phyloP scores from a whole-genome alignment of 495 filamentous ascomycete genomes.

The Jackrogersella multiformis region DNA sequence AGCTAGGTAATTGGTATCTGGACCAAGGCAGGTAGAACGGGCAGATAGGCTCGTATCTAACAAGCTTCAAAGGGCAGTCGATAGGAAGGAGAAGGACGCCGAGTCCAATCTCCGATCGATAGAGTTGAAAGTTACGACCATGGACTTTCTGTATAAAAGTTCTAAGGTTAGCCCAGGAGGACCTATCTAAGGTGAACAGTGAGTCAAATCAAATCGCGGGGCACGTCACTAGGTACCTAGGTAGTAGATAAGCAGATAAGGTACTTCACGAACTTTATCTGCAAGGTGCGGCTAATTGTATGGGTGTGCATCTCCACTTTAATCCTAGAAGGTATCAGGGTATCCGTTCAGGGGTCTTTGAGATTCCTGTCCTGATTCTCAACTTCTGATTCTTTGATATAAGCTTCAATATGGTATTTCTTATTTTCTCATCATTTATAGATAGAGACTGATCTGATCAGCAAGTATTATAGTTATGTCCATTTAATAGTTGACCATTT shows the following conservation, averaged over 20 bases:
- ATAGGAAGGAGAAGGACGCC: background rate
- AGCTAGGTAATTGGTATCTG: no score
- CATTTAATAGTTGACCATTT: no score
- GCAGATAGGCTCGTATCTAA: no score
- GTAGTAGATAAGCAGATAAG: background rate
- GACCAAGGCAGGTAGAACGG: no score
- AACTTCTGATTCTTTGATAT: background rate
- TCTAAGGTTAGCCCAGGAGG: background rate
- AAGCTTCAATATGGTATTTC: background rate
- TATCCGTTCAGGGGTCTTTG: background rate
- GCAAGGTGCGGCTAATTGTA: conserved; percentile 35
- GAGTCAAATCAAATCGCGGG: conserved; percentile 45
- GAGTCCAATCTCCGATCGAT: background rate
- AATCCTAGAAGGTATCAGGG: conserved; percentile 1
- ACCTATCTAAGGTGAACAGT: background rate
- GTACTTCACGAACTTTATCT: conserved; percentile 17
- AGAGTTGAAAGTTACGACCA: background rate
- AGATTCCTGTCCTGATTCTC: background rate
- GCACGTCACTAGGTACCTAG: conserved; percentile 25
- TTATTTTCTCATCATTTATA: background rate
- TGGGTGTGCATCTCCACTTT: conserved; percentile 20
- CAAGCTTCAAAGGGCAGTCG: background rate
- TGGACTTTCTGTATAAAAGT: background rate
- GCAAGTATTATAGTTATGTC: background rate
- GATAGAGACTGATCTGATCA: background rate